Evolutionary conservation across 495 filamentous ascomycete species (phyloP).

Genomic region (Parathielavia hyrcaniae): DNA sequence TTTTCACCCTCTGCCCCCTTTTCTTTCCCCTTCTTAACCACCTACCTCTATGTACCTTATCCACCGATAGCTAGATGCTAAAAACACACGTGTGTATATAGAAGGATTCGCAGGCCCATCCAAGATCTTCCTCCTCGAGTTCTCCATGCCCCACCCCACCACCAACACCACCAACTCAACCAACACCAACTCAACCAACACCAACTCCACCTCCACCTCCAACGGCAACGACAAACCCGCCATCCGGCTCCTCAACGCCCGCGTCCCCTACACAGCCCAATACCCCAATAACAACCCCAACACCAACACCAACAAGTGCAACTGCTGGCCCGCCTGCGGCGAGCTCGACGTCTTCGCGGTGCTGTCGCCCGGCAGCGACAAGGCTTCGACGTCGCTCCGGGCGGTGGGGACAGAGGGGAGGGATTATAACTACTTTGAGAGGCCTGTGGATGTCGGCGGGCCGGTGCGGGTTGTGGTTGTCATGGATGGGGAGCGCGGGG

Average conservation of each 20-base stretch:
- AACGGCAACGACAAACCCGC: constrained; percentile 37
- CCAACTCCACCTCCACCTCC: constrained; percentile 45
- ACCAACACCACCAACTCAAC: constrained; percentile 21
- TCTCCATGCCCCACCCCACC: constrained; percentile 56
- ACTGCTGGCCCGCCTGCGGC: constrained; percentile 63
- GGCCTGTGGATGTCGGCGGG: constrained; percentile 45
- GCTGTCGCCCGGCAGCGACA: constrained; percentile 44
- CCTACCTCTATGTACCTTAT: no score
- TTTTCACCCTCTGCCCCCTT: constrained; percentile 14
- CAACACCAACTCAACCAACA: constrained; percentile 19
- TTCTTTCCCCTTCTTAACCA: neutral
- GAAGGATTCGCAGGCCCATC: constrained; percentile 58
- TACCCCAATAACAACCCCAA: constrained; percentile 39
- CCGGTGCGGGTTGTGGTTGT: constrained; percentile 56
- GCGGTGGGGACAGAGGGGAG: constrained; percentile 51
- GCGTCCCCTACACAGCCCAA: constrained; percentile 59
- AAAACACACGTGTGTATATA: constrained; percentile 24
- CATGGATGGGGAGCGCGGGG: constrained; percentile 39
- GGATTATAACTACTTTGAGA: constrained; percentile 55
- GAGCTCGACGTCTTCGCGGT: constrained; percentile 69
- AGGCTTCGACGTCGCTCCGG: constrained; percentile 56
- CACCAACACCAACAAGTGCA: constrained; percentile 42
- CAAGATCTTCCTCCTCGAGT: constrained; percentile 63
- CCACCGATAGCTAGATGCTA: no score
- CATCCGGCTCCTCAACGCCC: constrained; percentile 65